Percentiles rank a stretch among this genome's conserved stretches.
Evolutionary conservation across 305 asterid genomes (phyloP).

Genomic region (Fraxinus albicans): DNA sequence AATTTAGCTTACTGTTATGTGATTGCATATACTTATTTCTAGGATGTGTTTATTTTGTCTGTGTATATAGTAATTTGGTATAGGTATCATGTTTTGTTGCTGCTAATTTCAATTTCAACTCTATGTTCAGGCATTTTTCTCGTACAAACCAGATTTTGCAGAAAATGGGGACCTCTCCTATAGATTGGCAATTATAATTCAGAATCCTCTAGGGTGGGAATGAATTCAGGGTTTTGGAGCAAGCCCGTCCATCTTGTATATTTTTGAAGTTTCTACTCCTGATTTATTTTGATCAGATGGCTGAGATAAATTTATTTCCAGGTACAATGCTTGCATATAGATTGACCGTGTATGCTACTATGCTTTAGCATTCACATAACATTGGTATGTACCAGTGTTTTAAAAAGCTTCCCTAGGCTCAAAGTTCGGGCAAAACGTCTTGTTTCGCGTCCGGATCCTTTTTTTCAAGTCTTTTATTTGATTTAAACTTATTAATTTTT

Average conservation of each 20-base stretch:
- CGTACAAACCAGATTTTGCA: conserved; percentile 74
- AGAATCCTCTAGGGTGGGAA: not conserved
- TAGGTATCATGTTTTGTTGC: not conserved
- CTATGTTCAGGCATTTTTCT: conserved; percentile 71
- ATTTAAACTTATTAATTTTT: no score
- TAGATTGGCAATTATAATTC: conserved; percentile 78
- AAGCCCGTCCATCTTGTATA: not conserved
- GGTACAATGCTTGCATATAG: not conserved
- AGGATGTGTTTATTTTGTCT: not conserved
- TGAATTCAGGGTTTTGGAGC: not conserved
- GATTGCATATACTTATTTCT: not conserved
- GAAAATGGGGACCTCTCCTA: conserved; percentile 67
- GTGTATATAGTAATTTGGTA: not conserved
- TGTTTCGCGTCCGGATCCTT: no score
- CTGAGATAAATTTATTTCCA: not conserved
- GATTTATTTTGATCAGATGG: not conserved
- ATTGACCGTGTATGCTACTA: not conserved
- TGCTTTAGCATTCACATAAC: not conserved
- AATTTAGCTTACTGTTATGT: not conserved
- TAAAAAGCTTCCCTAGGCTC: no score
- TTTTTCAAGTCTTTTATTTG: no score
- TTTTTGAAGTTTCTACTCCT: not conserved
- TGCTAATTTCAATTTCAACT: conserved; percentile 13
- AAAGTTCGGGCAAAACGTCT: no score
- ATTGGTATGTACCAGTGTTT: no score